These are phyloP conservation scores for Parachaetomium inaequale DNA, from an alignment of 495 filamentous ascomycete genomes.

Conservation along the genomic window DNA sequence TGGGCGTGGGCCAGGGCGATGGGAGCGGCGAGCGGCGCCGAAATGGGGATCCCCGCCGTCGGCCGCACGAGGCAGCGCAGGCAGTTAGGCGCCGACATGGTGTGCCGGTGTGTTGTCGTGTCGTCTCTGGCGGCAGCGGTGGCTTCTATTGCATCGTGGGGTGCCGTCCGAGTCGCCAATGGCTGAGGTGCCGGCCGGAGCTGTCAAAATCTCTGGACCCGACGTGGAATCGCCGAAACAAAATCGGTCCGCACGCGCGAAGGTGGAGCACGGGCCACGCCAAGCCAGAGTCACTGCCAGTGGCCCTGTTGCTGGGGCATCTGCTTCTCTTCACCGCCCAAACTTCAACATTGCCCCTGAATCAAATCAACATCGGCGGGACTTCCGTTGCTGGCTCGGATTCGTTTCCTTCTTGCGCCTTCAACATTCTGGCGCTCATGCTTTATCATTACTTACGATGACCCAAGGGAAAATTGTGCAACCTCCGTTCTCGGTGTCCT, in stretches of 20 bases:
- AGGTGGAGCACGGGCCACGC: conserved; percentile 16
- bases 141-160: conserved; percentile 31
- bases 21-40: conserved; percentile 5
- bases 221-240: conserved; percentile 10
- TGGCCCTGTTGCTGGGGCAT: not conserved
- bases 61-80: conserved; percentile 63
- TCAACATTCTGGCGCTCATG: no score
- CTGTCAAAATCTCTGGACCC: conserved; percentile 16
- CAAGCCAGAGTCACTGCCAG: not conserved
- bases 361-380: not conserved
- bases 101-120: conserved; percentile 23
- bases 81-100: conserved; percentile 66
- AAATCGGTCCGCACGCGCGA: conserved; percentile 17
- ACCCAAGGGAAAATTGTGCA: no score
- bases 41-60: conserved; percentile 40
- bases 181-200: conserved; percentile 19
- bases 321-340: not conserved
- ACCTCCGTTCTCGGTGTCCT: no score
- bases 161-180: conserved; percentile 26
- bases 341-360: not conserved
- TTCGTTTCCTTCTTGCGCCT: no score
- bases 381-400: no score
- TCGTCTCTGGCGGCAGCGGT: conserved; percentile 15
- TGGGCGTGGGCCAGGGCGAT: not conserved
- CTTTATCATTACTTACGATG: no score